A percentile compares a stretch with the other conserved stretches of the same genome.
phyloP scores from a whole-genome alignment of 805 yeast species.

The Debaryomyces tyrocola region DNA sequence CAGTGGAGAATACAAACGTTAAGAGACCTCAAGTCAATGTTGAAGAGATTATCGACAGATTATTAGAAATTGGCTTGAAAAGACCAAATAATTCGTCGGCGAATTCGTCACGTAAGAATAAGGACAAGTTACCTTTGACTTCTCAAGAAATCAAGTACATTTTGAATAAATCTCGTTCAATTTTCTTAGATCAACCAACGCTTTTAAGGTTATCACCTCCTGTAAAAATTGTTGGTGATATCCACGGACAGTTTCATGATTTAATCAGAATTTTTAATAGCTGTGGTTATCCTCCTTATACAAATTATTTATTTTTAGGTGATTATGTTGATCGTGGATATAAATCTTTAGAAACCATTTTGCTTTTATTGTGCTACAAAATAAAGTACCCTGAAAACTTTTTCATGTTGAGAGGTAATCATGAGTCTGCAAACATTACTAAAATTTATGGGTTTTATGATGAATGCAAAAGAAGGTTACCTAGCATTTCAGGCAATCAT shows the following conservation, averaged over 20 bases:
- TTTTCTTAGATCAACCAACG: conserved; percentile 65
- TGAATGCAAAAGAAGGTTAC: conserved; percentile 56
- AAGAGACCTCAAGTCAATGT: conserved; percentile 43
- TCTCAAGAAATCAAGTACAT: conserved; percentile 56
- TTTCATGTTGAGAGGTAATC: conserved; percentile 60
- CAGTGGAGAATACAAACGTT: conserved; percentile 10
- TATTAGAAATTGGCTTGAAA: conserved; percentile 49
- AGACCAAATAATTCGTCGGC: conserved; percentile 19
- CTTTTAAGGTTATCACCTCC: conserved; percentile 69
- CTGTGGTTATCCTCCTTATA: conserved; percentile 60
- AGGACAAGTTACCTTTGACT: conserved; percentile 51
- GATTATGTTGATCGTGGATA: conserved; percentile 63
- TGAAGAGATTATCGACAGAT: conserved; percentile 61
- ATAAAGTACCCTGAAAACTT: conserved; percentile 61
- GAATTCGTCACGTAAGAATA: conserved; percentile 26
- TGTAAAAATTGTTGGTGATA: conserved; percentile 81
- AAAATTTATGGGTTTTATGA: conserved; percentile 62
- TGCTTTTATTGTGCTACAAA: conserved; percentile 52
- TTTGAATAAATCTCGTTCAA: conserved; percentile 57
- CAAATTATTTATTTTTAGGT: conserved; percentile 57
- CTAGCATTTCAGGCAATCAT: conserved; percentile 25
- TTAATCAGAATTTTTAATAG: conserved; percentile 53
- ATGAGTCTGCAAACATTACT: conserved; percentile 58
- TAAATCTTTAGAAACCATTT: conserved; percentile 55
- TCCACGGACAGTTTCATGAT: conserved; percentile 67